A percentile compares a stretch with the other conserved stretches of the same genome.
Evolutionary conservation across 306 rosid genomes (phyloP).

Genomic region (Carpinus viminea): DNA sequence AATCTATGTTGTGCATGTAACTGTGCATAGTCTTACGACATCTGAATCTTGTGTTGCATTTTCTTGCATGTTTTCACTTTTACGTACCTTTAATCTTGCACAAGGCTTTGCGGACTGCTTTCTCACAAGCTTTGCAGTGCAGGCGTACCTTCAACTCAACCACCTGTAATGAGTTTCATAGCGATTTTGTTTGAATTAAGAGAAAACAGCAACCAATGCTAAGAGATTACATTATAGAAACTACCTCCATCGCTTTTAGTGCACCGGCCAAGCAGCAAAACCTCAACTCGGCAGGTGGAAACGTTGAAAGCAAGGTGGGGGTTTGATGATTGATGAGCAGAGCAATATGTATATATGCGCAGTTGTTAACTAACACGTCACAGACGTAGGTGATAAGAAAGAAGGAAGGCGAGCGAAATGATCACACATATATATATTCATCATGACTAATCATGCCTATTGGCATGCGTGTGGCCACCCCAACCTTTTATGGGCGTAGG

Average conservation of each 20-base stretch:
- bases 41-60: not conserved
- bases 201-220: no score
- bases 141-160: slow-evolving; percentile 15
- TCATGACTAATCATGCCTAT: not conserved
- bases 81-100: slow-evolving; percentile 24
- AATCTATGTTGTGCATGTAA: no score
- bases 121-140: slow-evolving; percentile 27
- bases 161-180: not conserved
- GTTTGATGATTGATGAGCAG: not conserved
- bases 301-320: not conserved
- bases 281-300: not conserved
- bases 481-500: not conserved
- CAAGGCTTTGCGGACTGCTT: slow-evolving; percentile 20
- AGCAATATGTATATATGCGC: not conserved
- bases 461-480: not conserved
- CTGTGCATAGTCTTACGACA: no score
- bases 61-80: not conserved
- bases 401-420: slow-evolving; percentile 5
- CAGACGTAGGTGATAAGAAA: not conserved
- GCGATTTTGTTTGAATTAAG: not conserved
- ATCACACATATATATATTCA: not conserved
- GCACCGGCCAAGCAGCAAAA: not conserved
- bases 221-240: no score
- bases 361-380: not conserved
- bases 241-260: not conserved